A percentile compares a stretch with the other conserved stretches of the same genome.
Conservation (phyloP, 2,329 filamentous ascomycete genomes). For the Nemania sp. region DNA sequence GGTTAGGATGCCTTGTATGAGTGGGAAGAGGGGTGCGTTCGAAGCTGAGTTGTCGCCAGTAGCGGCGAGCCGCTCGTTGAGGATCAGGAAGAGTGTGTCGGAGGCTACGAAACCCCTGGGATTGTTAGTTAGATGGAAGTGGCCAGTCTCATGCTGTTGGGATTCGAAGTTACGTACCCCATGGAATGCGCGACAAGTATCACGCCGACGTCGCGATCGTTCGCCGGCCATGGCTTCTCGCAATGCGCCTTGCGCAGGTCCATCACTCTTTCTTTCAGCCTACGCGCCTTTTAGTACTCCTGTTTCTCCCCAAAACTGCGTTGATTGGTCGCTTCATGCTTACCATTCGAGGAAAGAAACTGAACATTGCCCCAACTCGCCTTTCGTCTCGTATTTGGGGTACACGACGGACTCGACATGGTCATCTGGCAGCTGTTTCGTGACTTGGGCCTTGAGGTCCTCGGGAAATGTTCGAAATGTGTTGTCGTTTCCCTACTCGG, state of each 20-base stretch:
- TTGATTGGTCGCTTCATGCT: background rate
- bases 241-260: constrained; percentile 78
- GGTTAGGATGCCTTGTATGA: constrained; percentile 82
- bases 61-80: constrained; percentile 69
- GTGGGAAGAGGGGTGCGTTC: constrained; percentile 74
- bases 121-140: constrained; percentile 11
- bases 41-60: constrained; percentile 45
- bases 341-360: constrained; percentile 62
- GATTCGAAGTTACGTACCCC: constrained; percentile 62
- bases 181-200: constrained; percentile 86
- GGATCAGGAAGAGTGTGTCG: constrained; percentile 79
- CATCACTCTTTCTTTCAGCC: constrained; percentile 85
- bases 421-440: constrained; percentile 69
- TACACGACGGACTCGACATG: constrained; percentile 73
- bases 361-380: constrained; percentile 68
- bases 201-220: constrained; percentile 83
- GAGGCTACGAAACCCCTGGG: constrained; percentile 81
- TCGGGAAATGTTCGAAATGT: constrained; percentile 76
- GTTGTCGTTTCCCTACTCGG: constrained; percentile 70
- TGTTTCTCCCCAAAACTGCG: background rate
- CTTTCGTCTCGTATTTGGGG: constrained; percentile 78
- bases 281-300: constrained; percentile 49
- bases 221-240: constrained; percentile 78
- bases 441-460: constrained; percentile 70
- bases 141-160: background rate